These are phyloP conservation scores for Xylariaceae sp. DNA, from an alignment of 2,329 filamentous ascomycete genomes.

Conservation along the genomic window DNA sequence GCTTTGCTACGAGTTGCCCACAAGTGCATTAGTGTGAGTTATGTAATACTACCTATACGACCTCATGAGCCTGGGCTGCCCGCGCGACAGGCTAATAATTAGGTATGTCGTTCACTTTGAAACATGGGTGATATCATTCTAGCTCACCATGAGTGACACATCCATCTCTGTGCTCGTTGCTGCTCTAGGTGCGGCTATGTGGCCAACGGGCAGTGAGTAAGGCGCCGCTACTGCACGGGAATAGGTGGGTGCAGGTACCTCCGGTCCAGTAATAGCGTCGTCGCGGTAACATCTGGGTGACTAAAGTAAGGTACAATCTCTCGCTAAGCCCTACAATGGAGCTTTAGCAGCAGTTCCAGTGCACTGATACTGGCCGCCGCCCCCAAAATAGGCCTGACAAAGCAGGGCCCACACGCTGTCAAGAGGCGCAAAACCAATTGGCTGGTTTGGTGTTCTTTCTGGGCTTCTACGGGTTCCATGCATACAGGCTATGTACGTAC, in stretches of 20 bases:
- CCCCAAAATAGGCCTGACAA: constrained; percentile 27
- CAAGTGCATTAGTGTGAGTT: no score
- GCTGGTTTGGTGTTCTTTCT: neutral
- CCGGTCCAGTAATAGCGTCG: constrained; percentile 3
- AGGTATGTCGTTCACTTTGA: no score
- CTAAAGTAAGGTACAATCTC: constrained; percentile 20
- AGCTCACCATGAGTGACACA: neutral
- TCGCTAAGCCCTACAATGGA: constrained; percentile 22
- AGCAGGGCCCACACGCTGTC: constrained; percentile 15
- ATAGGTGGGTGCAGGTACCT: neutral
- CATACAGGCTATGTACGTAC: neutral
- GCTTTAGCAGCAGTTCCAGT: neutral
- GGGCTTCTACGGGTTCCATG: constrained; percentile 19
- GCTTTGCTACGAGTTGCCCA: no score
- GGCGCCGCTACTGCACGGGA: no score
- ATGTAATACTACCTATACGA: no score
- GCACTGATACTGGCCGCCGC: neutral
- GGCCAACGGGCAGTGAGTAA: no score
- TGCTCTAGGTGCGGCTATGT: neutral
- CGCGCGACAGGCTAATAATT: no score
- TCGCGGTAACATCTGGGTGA: neutral
- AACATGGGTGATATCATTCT: neutral
- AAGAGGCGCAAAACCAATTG: constrained; percentile 4
- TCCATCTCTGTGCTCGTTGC: no score
- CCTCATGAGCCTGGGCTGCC: no score